These are phyloP conservation scores for Colletotrichum filicis DNA, from an alignment of 2,329 filamentous ascomycete species.

Conservation along the genomic window DNA sequence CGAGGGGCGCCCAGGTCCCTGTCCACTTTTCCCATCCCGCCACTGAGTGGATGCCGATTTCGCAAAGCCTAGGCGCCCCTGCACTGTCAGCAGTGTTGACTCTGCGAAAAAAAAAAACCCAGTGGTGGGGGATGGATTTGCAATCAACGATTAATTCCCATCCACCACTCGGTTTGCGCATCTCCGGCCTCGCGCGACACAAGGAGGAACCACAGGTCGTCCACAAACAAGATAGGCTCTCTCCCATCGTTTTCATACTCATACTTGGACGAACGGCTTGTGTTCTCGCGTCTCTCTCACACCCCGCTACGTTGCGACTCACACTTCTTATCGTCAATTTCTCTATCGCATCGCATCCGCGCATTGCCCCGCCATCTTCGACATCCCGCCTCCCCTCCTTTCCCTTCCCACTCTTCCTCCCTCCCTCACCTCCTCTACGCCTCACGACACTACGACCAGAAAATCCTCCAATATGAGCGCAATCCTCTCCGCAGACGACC, in stretches of 20 bases:
- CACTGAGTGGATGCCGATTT: slow-evolving; percentile 29
- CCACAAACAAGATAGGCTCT: neutral
- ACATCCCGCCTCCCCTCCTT: neutral
- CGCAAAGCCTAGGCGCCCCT: slow-evolving; percentile 15
- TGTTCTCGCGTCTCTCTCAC: neutral
- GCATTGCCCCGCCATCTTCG: slow-evolving; percentile 14
- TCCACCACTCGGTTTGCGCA: slow-evolving; percentile 19
- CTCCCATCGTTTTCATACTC: neutral
- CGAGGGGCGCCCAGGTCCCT: neutral
- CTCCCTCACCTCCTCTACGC: neutral
- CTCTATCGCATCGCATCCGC: neutral
- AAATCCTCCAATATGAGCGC: slow-evolving; percentile 81
- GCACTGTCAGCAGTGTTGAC: neutral
- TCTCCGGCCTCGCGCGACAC: slow-evolving; percentile 29
- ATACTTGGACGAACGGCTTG: neutral
- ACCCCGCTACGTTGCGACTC: neutral
- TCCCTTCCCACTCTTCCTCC: neutral
- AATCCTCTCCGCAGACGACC: slow-evolving; percentile 94
- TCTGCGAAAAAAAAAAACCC: slow-evolving; percentile 22
- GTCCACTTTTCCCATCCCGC: slow-evolving; percentile 15
- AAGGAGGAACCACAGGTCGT: neutral
- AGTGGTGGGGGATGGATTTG: slow-evolving; percentile 36
- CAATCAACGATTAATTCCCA: slow-evolving; percentile 26
- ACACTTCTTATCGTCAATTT: neutral
- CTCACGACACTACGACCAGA: neutral